These are phyloP conservation scores for Beauveria bassiana DNA, from an alignment of 2,329 filamentous ascomycete species.

Conservation along the genomic window DNA sequence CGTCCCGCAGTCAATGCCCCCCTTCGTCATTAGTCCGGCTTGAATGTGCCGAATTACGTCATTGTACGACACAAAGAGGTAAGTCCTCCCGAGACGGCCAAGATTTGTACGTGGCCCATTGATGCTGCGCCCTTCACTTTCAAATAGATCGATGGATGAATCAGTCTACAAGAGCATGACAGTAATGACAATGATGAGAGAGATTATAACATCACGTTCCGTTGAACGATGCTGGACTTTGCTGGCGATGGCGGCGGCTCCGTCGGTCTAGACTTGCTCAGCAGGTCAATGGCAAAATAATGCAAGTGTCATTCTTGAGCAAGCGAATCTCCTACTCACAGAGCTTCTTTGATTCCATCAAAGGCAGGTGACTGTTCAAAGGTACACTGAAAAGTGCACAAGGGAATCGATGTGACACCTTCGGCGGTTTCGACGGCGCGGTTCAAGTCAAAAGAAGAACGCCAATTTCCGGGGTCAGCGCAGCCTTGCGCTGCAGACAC, in stretches of 20 bases:
- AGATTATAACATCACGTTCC: neutral
- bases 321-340: too few relatives aligned
- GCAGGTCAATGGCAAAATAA: too few relatives aligned
- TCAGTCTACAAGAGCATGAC: neutral
- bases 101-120: too few relatives aligned
- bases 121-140: too few relatives aligned
- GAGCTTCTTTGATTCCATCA: neutral
- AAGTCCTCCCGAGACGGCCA: too few relatives aligned
- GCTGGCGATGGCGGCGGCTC: too few relatives aligned
- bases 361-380: too few relatives aligned
- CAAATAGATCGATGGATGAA: too few relatives aligned
- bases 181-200: neutral
- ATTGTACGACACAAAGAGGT: neutral
- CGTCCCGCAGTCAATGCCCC: too few relatives aligned
- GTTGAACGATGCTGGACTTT: neutral
- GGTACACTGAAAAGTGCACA: neutral
- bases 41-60: neutral
- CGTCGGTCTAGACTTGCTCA: too few relatives aligned
- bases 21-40: neutral
- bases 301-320: too few relatives aligned
- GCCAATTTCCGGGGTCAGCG: neutral
- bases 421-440: neutral
- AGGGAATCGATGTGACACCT: neutral
- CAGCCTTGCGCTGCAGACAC: neutral
- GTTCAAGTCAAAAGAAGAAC: neutral